Conservation (phyloP, 1,284 basidiomycete species). For the Cutaneotrichosporon mucoides region DNA sequence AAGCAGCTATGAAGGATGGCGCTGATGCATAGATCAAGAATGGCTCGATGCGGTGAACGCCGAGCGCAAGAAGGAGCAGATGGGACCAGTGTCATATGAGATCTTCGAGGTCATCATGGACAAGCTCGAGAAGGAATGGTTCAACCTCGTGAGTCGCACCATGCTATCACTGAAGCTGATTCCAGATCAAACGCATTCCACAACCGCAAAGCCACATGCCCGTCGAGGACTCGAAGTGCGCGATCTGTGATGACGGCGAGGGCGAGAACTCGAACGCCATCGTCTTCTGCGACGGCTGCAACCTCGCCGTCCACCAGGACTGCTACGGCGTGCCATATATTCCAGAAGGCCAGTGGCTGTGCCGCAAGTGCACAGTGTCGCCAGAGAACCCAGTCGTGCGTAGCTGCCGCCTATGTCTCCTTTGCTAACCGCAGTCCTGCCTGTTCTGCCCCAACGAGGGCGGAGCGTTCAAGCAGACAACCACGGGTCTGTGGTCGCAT, state of each 20-base stretch:
- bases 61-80: slow-evolving; percentile 73
- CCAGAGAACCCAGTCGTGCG: slow-evolving; percentile 91
- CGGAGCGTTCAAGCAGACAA: slow-evolving; percentile 98
- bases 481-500: slow-evolving; percentile 91
- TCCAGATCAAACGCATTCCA: slow-evolving; percentile 88
- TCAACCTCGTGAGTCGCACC: slow-evolving; percentile 67
- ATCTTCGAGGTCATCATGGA: slow-evolving; percentile 96
- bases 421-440: slow-evolving; percentile 67
- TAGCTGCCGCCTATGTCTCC: slow-evolving; percentile 9
- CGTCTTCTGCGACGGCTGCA: slow-evolving; percentile 99
- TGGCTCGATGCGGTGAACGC: slow-evolving; percentile 86
- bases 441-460: slow-evolving; percentile 93
- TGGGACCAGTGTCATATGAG: slow-evolving; percentile 74
- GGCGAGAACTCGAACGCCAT: slow-evolving; percentile 99
- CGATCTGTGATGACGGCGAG: slow-evolving; percentile 96
- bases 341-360: slow-evolving; percentile 99
- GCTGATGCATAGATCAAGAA: too few species aligned
- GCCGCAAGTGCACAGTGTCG: slow-evolving; percentile 95
- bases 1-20: too few species aligned
- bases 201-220: slow-evolving; percentile 74
- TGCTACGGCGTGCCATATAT: slow-evolving; percentile 99
- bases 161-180: slow-evolving; percentile 5
- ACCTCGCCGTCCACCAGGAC: slow-evolving; percentile 97
- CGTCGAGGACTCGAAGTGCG: slow-evolving; percentile 90
- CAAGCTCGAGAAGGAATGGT: slow-evolving; percentile 98